phyloP scores from a whole-genome alignment of 2,329 filamentous ascomycete species.

The Incumbomyces lentus region DNA sequence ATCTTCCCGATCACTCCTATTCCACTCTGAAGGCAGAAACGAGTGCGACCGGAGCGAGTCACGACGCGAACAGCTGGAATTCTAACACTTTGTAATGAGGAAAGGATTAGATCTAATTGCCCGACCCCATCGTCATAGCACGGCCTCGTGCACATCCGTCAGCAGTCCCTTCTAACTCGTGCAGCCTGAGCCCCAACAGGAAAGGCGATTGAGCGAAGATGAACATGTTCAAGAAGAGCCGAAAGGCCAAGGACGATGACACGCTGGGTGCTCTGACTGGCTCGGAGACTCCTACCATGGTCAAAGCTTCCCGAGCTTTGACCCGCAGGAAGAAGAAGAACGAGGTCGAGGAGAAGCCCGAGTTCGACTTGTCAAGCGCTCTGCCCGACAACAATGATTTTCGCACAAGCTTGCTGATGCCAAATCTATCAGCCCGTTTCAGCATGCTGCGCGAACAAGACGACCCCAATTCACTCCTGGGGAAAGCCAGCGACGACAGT shows the following conservation, averaged over 20 bases:
- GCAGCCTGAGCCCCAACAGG: too few species aligned
- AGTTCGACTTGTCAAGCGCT: slow-evolving; percentile 62
- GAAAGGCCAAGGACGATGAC: slow-evolving; percentile 18
- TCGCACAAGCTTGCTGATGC: slow-evolving; percentile 91
- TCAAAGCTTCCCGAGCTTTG: slow-evolving; percentile 23
- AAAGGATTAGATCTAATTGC: too few species aligned
- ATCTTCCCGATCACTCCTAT: too few species aligned
- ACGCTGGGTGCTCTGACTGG: neutral
- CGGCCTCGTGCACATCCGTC: too few species aligned
- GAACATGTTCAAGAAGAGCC: slow-evolving; percentile 20
- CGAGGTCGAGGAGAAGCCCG: slow-evolving; percentile 39
- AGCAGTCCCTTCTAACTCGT: too few species aligned
- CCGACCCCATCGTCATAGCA: too few species aligned
- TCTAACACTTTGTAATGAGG: too few species aligned
- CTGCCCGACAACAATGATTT: slow-evolving; percentile 82
- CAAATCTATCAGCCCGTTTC: slow-evolving; percentile 84
- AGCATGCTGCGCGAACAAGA: slow-evolving; percentile 95
- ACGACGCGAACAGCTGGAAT: too few species aligned
- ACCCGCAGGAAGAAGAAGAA: slow-evolving; percentile 42
- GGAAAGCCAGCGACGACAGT: slow-evolving; percentile 91
- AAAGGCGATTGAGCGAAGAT: slow-evolving; percentile 7
- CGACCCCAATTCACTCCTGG: slow-evolving; percentile 76
- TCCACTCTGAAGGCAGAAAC: too few species aligned
- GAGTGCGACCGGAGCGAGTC: too few species aligned
- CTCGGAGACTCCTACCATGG: neutral